Evolutionary conservation across 1,139 yeast species (phyloP).

Genomic region (Tardiomyces depauwii): DNA sequence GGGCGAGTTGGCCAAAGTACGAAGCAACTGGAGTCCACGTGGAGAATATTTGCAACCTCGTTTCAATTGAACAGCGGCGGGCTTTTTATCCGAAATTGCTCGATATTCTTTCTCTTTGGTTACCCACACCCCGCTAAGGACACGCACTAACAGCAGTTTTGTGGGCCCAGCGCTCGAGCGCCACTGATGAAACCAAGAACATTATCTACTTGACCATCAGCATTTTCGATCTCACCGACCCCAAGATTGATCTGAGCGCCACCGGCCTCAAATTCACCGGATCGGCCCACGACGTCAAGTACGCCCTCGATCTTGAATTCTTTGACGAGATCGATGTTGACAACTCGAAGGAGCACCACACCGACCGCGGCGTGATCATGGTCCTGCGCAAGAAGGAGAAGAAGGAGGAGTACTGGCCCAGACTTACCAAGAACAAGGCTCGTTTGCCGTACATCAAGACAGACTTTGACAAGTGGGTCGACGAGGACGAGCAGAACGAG

Average conservation of each 20-base stretch:
- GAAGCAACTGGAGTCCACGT: too few species aligned
- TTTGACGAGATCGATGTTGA: constrained; percentile 62
- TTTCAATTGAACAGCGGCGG: too few species aligned
- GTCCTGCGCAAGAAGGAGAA: constrained; percentile 59
- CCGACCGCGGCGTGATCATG: constrained; percentile 66
- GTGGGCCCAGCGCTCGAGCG: constrained; percentile 96
- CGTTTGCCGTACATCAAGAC: constrained; percentile 73
- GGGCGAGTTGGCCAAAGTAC: too few species aligned
- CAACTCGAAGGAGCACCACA: constrained; percentile 44
- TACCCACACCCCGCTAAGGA: too few species aligned
- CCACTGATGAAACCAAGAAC: constrained; percentile 59
- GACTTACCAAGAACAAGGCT: constrained; percentile 66
- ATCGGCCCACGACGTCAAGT: constrained; percentile 26
- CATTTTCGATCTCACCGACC: constrained; percentile 57
- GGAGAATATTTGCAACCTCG: too few species aligned
- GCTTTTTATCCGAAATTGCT: too few species aligned
- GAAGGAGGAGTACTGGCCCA: constrained; percentile 82
- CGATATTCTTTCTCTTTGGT: too few species aligned
- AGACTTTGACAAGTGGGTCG: constrained; percentile 96
- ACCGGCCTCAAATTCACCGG: constrained; percentile 43
- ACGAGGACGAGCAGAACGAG: constrained; percentile 80
- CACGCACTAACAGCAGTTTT: constrained; percentile 33
- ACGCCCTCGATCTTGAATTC: constrained; percentile 57
- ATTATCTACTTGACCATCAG: constrained; percentile 62
- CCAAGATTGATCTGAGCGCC: constrained; percentile 53